These are phyloP conservation scores for Brassica juncea DNA, from an alignment of 345 rosid genomes.

Conservation along the genomic window DNA sequence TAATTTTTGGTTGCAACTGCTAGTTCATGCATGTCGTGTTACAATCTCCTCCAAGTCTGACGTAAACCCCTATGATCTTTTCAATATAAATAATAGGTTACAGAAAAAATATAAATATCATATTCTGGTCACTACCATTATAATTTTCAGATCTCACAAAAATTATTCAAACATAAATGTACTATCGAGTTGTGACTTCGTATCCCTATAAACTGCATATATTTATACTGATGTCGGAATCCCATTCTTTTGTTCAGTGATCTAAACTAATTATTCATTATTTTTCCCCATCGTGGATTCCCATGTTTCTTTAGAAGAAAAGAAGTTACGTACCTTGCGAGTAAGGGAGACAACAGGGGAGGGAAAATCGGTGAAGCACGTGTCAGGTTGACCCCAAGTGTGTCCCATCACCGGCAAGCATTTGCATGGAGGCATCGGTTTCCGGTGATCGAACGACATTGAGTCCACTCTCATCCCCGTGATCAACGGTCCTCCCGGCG, in stretches of 20 bases:
- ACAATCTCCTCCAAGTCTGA: constrained; percentile 30
- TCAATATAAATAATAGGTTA: constrained; percentile 1
- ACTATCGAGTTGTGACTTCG: neutral
- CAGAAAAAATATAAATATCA: neutral
- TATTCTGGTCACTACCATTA: neutral
- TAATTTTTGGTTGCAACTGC: neutral
- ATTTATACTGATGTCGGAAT: neutral
- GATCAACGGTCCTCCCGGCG: constrained; percentile 91
- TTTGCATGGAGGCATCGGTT: constrained; percentile 81
- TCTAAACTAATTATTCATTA: neutral
- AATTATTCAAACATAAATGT: neutral
- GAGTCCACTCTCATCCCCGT: constrained; percentile 77
- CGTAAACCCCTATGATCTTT: constrained; percentile 37
- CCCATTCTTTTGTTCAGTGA: neutral
- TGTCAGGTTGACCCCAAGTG: constrained; percentile 61
- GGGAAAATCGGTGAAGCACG: constrained; percentile 80
- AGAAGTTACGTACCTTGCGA: constrained; percentile 60
- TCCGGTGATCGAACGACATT: constrained; percentile 82
- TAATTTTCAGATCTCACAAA: neutral
- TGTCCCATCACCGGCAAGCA: constrained; percentile 86
- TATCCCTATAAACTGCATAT: neutral
- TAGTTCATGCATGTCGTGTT: constrained; percentile 28
- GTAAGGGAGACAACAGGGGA: constrained; percentile 77
- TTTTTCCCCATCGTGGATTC: neutral
- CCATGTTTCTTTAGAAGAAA: neutral